Evolutionary conservation across 2,329 filamentous ascomycete species (phyloP).

Genomic region (Pseudogymnoascus sp.): DNA sequence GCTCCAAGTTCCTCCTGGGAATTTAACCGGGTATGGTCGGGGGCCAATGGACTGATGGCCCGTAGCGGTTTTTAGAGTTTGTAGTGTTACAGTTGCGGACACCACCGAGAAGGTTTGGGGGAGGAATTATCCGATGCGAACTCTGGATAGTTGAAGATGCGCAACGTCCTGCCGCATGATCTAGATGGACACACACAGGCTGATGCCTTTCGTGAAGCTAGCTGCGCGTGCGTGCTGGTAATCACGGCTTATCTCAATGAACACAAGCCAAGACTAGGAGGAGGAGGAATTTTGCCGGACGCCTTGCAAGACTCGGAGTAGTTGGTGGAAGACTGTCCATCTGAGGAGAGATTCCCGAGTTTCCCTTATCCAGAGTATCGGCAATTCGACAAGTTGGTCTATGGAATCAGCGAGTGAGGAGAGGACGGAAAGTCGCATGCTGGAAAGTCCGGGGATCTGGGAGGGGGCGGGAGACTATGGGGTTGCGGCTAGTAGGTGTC

Average conservation of each 20-base stretch:
- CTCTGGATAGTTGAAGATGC: background rate
- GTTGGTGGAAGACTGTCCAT: conserved; percentile 5
- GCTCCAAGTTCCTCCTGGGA: background rate
- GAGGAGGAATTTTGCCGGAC: conserved; percentile 1
- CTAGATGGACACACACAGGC: background rate
- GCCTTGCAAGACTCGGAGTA: conserved; percentile 1
- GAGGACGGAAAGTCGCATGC: background rate
- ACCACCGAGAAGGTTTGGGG: background rate
- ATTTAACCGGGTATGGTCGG: background rate
- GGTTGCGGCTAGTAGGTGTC: background rate
- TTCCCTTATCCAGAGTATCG: background rate
- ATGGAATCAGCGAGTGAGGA: background rate
- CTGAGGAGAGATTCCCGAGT: background rate
- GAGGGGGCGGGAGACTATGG: background rate
- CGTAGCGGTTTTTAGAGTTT: background rate
- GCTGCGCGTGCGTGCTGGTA: background rate
- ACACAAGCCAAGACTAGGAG: background rate
- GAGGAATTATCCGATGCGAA: conserved; percentile 3
- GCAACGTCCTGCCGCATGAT: conserved; percentile 1
- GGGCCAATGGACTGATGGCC: background rate
- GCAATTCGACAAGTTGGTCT: background rate
- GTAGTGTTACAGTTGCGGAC: background rate
- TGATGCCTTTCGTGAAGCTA: background rate
- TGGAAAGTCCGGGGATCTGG: conserved; percentile 1
- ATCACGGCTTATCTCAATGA: conserved; percentile 4